A percentile compares a stretch with the other conserved stretches of the same genome.
These are phyloP conservation scores for Gaeumannomyces tritici DNA, from an alignment of 2,329 filamentous ascomycete genomes.

Conservation along the genomic window DNA sequence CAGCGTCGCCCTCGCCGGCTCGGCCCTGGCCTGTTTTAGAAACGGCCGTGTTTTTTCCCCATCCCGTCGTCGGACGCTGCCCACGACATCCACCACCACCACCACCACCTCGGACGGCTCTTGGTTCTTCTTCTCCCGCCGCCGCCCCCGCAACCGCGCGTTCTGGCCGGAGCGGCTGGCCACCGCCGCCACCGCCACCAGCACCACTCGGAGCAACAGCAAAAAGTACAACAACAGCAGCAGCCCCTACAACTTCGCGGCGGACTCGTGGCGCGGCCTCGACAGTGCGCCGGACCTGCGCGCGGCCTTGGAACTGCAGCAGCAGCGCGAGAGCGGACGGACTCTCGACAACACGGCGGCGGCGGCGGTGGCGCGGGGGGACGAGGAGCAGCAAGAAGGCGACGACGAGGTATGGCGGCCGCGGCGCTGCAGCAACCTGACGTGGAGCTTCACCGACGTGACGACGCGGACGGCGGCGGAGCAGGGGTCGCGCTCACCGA, in stretches of 20 bases:
- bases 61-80: neutral
- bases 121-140: neutral
- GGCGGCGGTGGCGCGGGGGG: neutral
- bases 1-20: neutral
- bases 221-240: neutral
- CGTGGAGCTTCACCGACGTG: constrained; percentile 1
- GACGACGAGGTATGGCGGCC: neutral
- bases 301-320: neutral
- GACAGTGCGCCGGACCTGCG: neutral
- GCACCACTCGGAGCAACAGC: neutral
- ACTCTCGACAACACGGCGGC: neutral
- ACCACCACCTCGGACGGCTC: too few relatives aligned
- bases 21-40: neutral
- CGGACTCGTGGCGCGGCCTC: constrained; percentile 2
- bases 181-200: neutral
- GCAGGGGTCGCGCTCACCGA: neutral
- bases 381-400: too few relatives aligned
- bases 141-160: too few relatives aligned
- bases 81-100: too few relatives aligned
- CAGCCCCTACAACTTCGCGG: neutral
- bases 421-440: neutral
- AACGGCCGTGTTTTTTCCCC: neutral
- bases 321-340: neutral
- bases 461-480: neutral
- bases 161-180: too few relatives aligned